Evolutionary conservation across 495 filamentous ascomycete species (phyloP).

Genomic region (Talaromyces proteolyticus): DNA sequence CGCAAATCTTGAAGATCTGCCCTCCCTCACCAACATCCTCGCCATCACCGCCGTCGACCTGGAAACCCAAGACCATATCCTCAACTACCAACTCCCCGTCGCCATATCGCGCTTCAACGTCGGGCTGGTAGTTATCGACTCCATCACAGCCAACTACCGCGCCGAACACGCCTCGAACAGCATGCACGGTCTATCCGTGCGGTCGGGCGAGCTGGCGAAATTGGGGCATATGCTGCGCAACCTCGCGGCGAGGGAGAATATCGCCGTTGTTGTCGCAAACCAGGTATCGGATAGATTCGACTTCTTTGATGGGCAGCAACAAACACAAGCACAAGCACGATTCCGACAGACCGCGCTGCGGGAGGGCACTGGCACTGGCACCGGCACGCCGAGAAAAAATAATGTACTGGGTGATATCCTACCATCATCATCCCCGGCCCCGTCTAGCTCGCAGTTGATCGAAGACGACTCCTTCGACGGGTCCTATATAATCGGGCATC

Average conservation of each 20-base stretch:
- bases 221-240: conserved; percentile 72
- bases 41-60: conserved; percentile 85
- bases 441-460: conserved; percentile 22
- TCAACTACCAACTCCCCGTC: conserved; percentile 84
- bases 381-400: no score
- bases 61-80: conserved; percentile 92
- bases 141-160: conserved; percentile 88
- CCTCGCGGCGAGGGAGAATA: conserved; percentile 61
- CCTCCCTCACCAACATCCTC: conserved; percentile 64
- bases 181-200: conserved; percentile 31
- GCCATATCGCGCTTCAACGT: conserved; percentile 68
- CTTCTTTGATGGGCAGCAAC: background rate
- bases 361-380: no score
- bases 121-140: conserved; percentile 81
- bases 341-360: no score
- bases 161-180: conserved; percentile 60
- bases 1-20: conserved; percentile 40
- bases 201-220: conserved; percentile 63
- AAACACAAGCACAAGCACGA: background rate
- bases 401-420: conserved; percentile 10
- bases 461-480: conserved; percentile 33
- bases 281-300: conserved; percentile 91
- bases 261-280: conserved; percentile 89
- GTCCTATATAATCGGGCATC: conserved; percentile 32
- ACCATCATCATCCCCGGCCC: conserved; percentile 20